Evolutionary conservation across 1,139 yeast species (phyloP).

Genomic region (Yamadazyma blattariae): DNA sequence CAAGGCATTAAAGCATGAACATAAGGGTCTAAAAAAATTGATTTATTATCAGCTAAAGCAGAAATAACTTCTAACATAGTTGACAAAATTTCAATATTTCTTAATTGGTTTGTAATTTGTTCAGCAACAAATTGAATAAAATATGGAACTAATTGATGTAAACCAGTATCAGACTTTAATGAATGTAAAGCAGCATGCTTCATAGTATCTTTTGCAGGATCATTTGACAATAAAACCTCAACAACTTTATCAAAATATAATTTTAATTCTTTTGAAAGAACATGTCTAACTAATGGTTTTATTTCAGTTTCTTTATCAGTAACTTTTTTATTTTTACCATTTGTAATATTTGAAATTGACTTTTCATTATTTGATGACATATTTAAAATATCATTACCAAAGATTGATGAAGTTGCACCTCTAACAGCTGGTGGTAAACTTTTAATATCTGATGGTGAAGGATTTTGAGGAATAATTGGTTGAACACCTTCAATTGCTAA

Average conservation of each 20-base stretch:
- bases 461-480: constrained; percentile 96
- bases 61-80: constrained; percentile 90
- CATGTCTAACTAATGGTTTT: constrained; percentile 95
- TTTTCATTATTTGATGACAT: constrained; percentile 18
- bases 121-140: constrained; percentile 96
- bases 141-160: constrained; percentile 95
- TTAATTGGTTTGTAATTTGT: constrained; percentile 84
- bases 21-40: constrained; percentile 91
- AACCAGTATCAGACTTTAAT: constrained; percentile 84
- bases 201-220: constrained; percentile 56
- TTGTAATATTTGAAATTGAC: constrained; percentile 7
- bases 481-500: constrained; percentile 98
- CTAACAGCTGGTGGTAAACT: constrained; percentile 63
- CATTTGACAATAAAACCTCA: constrained; percentile 66
- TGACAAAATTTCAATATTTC: constrained; percentile 68
- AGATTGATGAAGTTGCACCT: constrained; percentile 59
- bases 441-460: constrained; percentile 73
- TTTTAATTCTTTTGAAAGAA: constrained; percentile 89
- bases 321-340: constrained; percentile 25
- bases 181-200: constrained; percentile 81
- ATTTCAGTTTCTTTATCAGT: constrained; percentile 67
- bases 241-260: constrained; percentile 90
- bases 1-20: constrained; percentile 97
- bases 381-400: constrained; percentile 41
- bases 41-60: constrained; percentile 78